Conservation (phyloP, 345 rosid genomes). For the Brassica juncea region DNA sequence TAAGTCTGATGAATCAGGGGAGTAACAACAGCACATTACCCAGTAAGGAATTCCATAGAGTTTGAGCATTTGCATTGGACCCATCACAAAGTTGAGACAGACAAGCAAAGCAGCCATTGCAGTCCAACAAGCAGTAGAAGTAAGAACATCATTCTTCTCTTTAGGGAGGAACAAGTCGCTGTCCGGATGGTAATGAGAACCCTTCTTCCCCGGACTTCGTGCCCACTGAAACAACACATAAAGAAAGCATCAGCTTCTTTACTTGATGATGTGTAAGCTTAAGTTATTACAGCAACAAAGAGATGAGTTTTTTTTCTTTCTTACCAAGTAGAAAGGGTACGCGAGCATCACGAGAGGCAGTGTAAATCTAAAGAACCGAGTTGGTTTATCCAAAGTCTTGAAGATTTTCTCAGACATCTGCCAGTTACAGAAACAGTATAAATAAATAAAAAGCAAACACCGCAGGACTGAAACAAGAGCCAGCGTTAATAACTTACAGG, state of each 20-base stretch:
- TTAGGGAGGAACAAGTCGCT: constrained; percentile 72
- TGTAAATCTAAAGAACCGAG: constrained; percentile 60
- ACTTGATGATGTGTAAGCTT: constrained; percentile 7
- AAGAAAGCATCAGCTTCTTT: constrained; percentile 3
- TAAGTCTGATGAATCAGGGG: constrained; percentile 9
- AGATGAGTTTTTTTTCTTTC: constrained; percentile 30
- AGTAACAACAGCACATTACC: constrained; percentile 40
- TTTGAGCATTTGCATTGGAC: constrained; percentile 66
- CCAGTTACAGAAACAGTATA: constrained; percentile 16
- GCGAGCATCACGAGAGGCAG: constrained; percentile 85
- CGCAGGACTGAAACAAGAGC: constrained; percentile 28
- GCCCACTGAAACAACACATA: constrained; percentile 56
- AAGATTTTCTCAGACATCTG: constrained; percentile 79
- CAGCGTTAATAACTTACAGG: constrained; percentile 49
- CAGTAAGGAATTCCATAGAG: constrained; percentile 72
- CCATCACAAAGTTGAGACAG: constrained; percentile 53
- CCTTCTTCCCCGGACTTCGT: constrained; percentile 85
- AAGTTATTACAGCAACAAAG: constrained; percentile 2
- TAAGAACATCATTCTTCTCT: constrained; percentile 68
- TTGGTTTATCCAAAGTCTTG: constrained; percentile 52
- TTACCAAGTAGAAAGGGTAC: constrained; percentile 87
- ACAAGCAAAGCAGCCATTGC: constrained; percentile 67
- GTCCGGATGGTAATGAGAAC: constrained; percentile 78
- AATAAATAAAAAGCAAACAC: not conserved
- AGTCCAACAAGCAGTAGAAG: constrained; percentile 74